phyloP scores from a whole-genome alignment of 257 asterid species.

The Nicotiana benthamiana region DNA sequence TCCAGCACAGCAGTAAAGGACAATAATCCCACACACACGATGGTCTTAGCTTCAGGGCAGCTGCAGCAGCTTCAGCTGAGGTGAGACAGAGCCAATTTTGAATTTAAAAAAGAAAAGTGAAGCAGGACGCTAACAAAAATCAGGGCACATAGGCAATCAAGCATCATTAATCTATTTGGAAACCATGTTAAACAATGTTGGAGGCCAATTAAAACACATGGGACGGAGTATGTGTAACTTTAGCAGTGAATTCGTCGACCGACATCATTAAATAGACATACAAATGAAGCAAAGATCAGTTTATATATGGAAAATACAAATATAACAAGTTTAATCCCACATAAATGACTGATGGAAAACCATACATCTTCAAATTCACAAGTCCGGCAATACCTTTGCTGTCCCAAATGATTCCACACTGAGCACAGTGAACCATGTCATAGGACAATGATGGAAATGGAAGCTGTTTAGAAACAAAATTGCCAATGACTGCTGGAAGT shows the following conservation, averaged over 20 bases:
- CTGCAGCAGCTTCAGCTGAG: not conserved
- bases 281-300: not conserved
- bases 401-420: conserved; percentile 89
- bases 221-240: not conserved
- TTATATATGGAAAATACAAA: not conserved
- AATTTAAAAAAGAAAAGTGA: not conserved
- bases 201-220: not conserved
- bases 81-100: not conserved
- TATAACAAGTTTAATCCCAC: not conserved
- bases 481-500: conserved; percentile 90
- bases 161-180: not conserved
- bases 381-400: conserved; percentile 49
- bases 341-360: not conserved
- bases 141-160: not conserved
- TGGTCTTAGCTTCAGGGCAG: not conserved
- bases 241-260: not conserved
- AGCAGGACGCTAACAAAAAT: not conserved
- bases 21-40: not conserved
- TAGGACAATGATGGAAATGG: conserved; percentile 91
- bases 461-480: conserved; percentile 69
- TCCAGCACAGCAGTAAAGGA: not conserved
- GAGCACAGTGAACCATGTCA: conserved; percentile 97
- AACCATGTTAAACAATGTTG: not conserved
- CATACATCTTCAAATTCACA: not conserved
- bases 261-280: not conserved